A percentile compares a stretch with the other conserved stretches of the same genome.
These are phyloP conservation scores for Arthrobotrys sphaeroides DNA, from an alignment of 2,329 filamentous ascomycete genomes.

Conservation along the genomic window DNA sequence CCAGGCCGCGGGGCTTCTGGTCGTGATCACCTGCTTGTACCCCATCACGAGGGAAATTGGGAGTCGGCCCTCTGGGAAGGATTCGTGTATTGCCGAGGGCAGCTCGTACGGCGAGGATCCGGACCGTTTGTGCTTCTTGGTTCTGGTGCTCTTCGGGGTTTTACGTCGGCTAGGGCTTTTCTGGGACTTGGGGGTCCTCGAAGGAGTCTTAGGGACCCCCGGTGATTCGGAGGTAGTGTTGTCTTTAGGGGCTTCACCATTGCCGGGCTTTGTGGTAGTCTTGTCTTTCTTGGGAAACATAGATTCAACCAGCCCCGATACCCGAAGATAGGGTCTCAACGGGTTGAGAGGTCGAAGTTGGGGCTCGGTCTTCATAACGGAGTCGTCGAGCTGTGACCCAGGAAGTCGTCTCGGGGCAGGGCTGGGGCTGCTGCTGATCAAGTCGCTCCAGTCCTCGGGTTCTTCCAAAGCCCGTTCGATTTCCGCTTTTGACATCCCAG, in stretches of 20 bases:
- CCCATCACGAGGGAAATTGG: background rate
- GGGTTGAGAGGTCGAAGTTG: background rate
- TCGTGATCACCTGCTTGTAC: background rate
- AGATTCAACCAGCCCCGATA: background rate
- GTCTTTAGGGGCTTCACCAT: background rate
- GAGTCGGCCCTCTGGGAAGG: background rate
- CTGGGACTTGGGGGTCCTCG: too few relatives aligned
- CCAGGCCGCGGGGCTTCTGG: constrained; percentile 8
- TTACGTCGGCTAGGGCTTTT: too few relatives aligned
- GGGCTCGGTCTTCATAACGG: background rate
- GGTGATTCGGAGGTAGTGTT: background rate
- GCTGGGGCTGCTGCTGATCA: background rate
- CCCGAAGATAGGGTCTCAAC: background rate
- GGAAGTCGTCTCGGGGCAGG: background rate
- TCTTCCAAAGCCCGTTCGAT: background rate
- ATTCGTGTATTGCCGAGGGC: background rate
- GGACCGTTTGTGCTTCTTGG: background rate
- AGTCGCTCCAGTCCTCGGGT: background rate
- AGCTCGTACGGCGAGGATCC: background rate
- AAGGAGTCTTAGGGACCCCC: background rate
- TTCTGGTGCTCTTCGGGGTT: background rate
- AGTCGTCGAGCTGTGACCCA: background rate
- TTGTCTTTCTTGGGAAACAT: background rate
- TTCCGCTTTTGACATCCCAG: constrained; percentile 10
- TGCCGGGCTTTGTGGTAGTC: background rate